Conservation (phyloP, 345 rosid genomes). For the Melaleuca alternifolia region DNA sequence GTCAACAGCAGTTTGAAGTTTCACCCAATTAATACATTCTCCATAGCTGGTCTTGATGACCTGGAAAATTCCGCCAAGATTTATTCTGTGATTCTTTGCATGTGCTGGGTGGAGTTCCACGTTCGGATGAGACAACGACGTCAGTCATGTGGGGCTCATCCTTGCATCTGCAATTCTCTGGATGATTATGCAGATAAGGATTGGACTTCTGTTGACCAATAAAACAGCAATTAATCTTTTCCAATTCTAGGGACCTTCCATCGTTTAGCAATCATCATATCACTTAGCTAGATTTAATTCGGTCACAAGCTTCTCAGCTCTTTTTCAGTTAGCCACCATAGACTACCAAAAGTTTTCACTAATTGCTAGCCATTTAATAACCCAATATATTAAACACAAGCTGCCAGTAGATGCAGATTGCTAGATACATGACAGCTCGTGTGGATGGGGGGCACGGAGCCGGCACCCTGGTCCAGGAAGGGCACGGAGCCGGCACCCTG, state of each 20-base stretch:
- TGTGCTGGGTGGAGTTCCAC: neutral
- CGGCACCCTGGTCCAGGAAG: neutral
- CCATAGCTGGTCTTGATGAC: neutral
- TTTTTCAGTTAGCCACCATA: neutral
- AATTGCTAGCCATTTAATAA: neutral
- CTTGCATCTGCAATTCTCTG: neutral
- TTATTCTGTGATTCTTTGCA: neutral
- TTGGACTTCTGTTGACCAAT: neutral
- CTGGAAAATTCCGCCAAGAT: neutral
- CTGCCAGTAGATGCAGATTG: neutral
- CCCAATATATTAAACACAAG: neutral
- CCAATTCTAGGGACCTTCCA: neutral
- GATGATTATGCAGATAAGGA: neutral
- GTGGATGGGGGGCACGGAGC: neutral
- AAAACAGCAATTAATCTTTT: neutral
- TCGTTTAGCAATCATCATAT: neutral
- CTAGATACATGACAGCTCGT: neutral
- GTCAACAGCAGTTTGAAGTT: neutral
- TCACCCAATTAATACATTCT: neutral
- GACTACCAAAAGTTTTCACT: neutral
- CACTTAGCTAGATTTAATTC: neutral
- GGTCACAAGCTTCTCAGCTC: neutral
- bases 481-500: neutral
- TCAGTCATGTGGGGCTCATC: neutral
- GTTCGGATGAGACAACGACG: neutral